Evolutionary conservation across 2,329 filamentous ascomycete species (phyloP).

Genomic region (Pseudocercospora crystallina): DNA sequence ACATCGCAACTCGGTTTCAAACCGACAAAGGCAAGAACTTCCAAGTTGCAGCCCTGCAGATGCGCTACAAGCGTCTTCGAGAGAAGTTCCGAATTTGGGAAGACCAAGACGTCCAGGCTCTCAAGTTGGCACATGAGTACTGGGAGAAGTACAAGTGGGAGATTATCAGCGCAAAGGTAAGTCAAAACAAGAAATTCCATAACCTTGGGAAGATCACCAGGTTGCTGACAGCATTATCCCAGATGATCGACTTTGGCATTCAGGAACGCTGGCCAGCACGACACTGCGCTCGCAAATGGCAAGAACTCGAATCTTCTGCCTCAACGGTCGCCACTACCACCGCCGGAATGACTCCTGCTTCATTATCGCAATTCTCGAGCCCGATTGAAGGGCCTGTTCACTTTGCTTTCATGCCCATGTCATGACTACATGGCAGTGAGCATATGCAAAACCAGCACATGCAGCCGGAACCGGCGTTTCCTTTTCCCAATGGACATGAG

Average conservation of each 20-base stretch:
- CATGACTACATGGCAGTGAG: slow-evolving; percentile 27
- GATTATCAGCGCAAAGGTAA: slow-evolving; percentile 53
- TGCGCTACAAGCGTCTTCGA: slow-evolving; percentile 54
- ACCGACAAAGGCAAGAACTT: slow-evolving; percentile 50
- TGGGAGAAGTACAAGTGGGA: slow-evolving; percentile 56
- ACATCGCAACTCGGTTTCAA: slow-evolving; percentile 53
- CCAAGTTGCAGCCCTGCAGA: slow-evolving; percentile 55
- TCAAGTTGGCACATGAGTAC: slow-evolving; percentile 53
- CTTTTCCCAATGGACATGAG: background rate
- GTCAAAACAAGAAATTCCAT: slow-evolving; percentile 6
- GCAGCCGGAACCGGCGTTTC: background rate
- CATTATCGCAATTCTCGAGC: slow-evolving; percentile 31
- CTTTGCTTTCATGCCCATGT: slow-evolving; percentile 32
- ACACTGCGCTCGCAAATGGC: slow-evolving; percentile 54
- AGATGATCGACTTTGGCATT: slow-evolving; percentile 55
- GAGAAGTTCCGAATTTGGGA: slow-evolving; percentile 54
- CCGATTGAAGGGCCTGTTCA: slow-evolving; percentile 29
- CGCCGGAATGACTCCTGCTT: slow-evolving; percentile 24
- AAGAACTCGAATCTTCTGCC: slow-evolving; percentile 39
- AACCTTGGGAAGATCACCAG: background rate
- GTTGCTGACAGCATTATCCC: background rate
- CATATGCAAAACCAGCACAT: background rate
- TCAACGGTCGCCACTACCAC: slow-evolving; percentile 29
- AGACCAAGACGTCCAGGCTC: slow-evolving; percentile 50
- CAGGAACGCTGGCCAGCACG: slow-evolving; percentile 53